These are phyloP conservation scores for Boletus sp. DNA, from an alignment of 768 basidiomycete species.

Conservation along the genomic window DNA sequence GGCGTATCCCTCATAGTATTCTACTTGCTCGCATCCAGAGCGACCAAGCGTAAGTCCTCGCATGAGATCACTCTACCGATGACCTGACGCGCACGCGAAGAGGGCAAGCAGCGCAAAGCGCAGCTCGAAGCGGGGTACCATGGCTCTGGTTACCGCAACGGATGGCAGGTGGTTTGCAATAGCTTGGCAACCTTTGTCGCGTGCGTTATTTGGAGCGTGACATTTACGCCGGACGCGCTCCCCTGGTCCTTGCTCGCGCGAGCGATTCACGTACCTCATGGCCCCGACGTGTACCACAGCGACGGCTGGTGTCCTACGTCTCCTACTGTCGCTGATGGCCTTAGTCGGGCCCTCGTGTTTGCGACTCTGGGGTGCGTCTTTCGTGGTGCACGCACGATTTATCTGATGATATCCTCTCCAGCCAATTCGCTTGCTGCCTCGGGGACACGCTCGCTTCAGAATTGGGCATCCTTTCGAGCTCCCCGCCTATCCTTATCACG, in stretches of 20 bases:
- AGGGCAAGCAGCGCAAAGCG: constrained; percentile 73
- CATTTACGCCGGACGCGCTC: constrained; percentile 47
- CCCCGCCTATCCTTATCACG: constrained; percentile 74
- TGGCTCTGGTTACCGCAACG: constrained; percentile 70
- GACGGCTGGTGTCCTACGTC: constrained; percentile 64
- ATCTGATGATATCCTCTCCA: constrained; percentile 26
- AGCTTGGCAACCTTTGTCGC: constrained; percentile 64
- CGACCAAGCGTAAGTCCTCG: constrained; percentile 68
- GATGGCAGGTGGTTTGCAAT: constrained; percentile 83
- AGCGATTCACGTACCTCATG: constrained; percentile 10
- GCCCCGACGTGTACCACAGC: constrained; percentile 34
- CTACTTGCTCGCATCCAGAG: constrained; percentile 77
- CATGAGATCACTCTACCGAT: neutral
- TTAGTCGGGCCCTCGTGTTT: constrained; percentile 63
- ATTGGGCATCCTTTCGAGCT: constrained; percentile 78
- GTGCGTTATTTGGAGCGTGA: constrained; percentile 59
- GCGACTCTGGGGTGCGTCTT: constrained; percentile 59
- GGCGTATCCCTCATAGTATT: constrained; percentile 69
- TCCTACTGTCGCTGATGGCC: constrained; percentile 41
- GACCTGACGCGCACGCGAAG: constrained; percentile 32
- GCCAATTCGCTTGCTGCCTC: constrained; percentile 85
- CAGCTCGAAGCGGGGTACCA: constrained; percentile 77
- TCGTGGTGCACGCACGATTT: neutral
- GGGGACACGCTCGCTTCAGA: constrained; percentile 95
- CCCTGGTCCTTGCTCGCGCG: constrained; percentile 34